A percentile compares a stretch with the other conserved stretches of the same genome.
Evolutionary conservation across 2,329 filamentous ascomycete genomes (phyloP).

Genomic region (Pyrenophora graminea): DNA sequence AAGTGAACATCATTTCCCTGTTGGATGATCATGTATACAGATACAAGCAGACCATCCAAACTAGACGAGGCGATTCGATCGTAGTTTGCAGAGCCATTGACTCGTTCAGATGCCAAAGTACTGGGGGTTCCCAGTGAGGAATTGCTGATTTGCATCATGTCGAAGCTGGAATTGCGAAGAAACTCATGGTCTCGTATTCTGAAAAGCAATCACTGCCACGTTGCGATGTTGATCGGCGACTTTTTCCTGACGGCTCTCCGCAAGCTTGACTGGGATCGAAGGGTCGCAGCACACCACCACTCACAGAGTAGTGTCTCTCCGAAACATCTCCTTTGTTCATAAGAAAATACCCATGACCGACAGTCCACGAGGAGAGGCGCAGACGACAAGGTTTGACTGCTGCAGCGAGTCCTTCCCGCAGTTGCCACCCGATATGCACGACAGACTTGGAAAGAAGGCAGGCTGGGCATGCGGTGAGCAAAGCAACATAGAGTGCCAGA

Average conservation of each 20-base stretch:
- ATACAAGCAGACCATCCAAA: background rate
- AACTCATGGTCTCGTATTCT: background rate
- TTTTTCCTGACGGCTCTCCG: background rate
- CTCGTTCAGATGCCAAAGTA: background rate
- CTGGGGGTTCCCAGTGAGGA: background rate
- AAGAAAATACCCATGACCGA: background rate
- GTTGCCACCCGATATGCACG: conserved; percentile 1
- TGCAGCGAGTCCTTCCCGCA: background rate
- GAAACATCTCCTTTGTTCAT: background rate
- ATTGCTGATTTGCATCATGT: conserved; percentile 1
- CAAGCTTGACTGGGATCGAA: background rate
- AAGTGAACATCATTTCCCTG: background rate
- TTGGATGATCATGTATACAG: background rate
- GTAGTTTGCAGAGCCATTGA: background rate
- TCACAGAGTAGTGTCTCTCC: background rate
- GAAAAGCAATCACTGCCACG: conserved; percentile 1
- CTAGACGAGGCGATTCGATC: background rate
- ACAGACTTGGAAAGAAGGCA: background rate
- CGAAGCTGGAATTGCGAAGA: background rate
- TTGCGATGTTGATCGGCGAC: conserved; percentile 2
- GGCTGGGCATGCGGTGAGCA: background rate
- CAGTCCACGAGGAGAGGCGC: conserved; percentile 2
- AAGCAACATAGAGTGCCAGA: conserved; percentile 2
- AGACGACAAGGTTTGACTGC: background rate
- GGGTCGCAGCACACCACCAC: background rate